Evolutionary conservation across 768 basidiomycete species (phyloP).

Genomic region (Termitomyces sp.): DNA sequence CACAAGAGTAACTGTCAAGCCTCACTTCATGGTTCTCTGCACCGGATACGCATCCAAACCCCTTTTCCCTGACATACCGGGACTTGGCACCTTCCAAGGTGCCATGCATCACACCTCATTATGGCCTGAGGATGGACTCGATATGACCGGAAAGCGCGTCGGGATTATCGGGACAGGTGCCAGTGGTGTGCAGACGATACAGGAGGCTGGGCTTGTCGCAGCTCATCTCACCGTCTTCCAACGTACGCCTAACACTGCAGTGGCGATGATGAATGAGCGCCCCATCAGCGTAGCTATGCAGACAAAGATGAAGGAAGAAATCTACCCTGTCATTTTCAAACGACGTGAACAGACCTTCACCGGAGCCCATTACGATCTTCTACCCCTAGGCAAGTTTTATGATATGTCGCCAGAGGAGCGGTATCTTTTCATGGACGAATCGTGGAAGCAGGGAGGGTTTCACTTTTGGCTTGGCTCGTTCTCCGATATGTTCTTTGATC

Average conservation of each 20-base stretch:
- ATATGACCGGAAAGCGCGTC: slow-evolving; percentile 21
- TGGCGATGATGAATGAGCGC: slow-evolving; percentile 19
- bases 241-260: slow-evolving; percentile 22
- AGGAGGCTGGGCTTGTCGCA: slow-evolving; percentile 19
- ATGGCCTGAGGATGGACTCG: slow-evolving; percentile 21
- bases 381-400: slow-evolving; percentile 8
- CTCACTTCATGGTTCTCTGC: slow-evolving; percentile 22
- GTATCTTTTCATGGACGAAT: slow-evolving; percentile 17
- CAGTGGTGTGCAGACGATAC: slow-evolving; percentile 13
- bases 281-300: slow-evolving; percentile 13
- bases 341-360: slow-evolving; percentile 19
- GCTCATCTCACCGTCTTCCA: slow-evolving; percentile 25
- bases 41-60: slow-evolving; percentile 24
- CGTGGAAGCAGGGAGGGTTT: slow-evolving; percentile 21
- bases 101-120: slow-evolving; percentile 19
- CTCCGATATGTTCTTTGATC: slow-evolving; percentile 14
- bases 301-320: slow-evolving; percentile 10
- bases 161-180: too few species aligned
- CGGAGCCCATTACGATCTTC: slow-evolving; percentile 13
- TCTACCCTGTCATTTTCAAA: slow-evolving; percentile 19
- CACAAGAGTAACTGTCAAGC: slow-evolving; percentile 14
- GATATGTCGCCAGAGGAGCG: slow-evolving; percentile 19
- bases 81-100: slow-evolving; percentile 23
- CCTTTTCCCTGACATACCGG: slow-evolving; percentile 18
- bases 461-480: slow-evolving; percentile 17